Evolutionary conservation across 2,329 filamentous ascomycete species (phyloP), one percentile per base, ranked within the genome.

Genomic region (Colletotrichum sp.): DNA sequence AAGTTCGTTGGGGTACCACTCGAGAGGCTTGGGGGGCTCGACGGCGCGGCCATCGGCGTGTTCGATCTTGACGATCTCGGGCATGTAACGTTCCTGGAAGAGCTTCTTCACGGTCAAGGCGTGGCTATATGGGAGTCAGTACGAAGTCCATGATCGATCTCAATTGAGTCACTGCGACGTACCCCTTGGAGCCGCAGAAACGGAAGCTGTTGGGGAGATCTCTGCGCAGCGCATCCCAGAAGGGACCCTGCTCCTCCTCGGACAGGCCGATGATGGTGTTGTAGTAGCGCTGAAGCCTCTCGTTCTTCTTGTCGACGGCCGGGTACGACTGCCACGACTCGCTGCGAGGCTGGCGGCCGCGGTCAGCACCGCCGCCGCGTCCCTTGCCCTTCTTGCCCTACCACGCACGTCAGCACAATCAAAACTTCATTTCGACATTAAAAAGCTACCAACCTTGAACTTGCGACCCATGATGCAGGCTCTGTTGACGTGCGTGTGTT

Each of bases 201-300:
- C 97, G 93, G 88, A 99, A 99, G 85, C 96, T 98, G 87, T 98
- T 99, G 72, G 97, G 97, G 67, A 99, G 88, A 83, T 99, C 96
- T 78, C 93, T 92, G 81, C 93, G 92, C 83, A 99, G 88, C 1
- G 94, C 92, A 48, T 91, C 90, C 97, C 97, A 99, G 86, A 98
- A 99, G 12, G 91, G 89, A 72, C 92, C 88, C 81, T 91, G 92
- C 86, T 99, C 96, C 61, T 93, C 92, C 66, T 96, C 94, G 1
- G 94, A 90, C 9, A 99, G 87, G 75, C 96, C 91, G 7, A 94
- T 90, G 34, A 96, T 89, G 77, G 90, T 88, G 83, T 98, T 93
- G 88, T 99, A 99, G 87, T 94, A 99, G 78, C 89, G 88, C 86
- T 99, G 94, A 78, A 98, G 94, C 80, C 93, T 93, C 82, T 94